Evolutionary conservation across 768 basidiomycete genomes (phyloP), one percentile per base, ranked within the genome.

Genomic region (Fomitopsis pulvina): DNA sequence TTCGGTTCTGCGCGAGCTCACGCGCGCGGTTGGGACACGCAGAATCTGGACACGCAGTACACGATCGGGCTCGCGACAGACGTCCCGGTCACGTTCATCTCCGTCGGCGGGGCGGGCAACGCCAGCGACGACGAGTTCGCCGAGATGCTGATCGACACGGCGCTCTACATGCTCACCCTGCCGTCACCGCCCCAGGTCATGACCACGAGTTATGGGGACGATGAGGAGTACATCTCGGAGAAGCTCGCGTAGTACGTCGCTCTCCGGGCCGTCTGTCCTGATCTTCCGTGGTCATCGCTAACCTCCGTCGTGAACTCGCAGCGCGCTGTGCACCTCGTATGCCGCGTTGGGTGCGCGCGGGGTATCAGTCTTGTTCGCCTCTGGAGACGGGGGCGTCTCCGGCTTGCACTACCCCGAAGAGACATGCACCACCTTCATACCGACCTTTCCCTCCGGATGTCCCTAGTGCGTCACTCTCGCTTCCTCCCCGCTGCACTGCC

Each of bases 161-260:
- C 61, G 47, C 58, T 58, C 53, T 56, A 51, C 43, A 40, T 69
- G 41, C 48, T 57, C 40, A 41, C 16, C 28, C 37, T 61, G 53
- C 8, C 41, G 11, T 30, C 10, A n/a, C 61, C 59, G 2, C 65
- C 65, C 1, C 57, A 59, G 16, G 66, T 67, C 1, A 47, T 67
- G 46, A 61, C 65, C 25, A 68, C 66, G 12, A 61, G 59, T 14
- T 68, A 68, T 48, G 66, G 63, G 16, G 39, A 66, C 44, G 61
- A 67, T 45, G 48, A 45, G 5, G 39, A 32, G 38, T n/a, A 28
- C 82, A 28, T 81, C 81, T 22, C 50, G 61, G 50, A 66, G 28
- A 24, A 28, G 4, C 29, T 48, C 18, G 41, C 47, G 4, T 30
- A 48, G 52, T 52, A 25, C 2, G 52, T 45, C 18, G 32, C 18